Evolutionary conservation across 805 yeast species (phyloP).

Genomic region (Candida nonsorbophila): DNA sequence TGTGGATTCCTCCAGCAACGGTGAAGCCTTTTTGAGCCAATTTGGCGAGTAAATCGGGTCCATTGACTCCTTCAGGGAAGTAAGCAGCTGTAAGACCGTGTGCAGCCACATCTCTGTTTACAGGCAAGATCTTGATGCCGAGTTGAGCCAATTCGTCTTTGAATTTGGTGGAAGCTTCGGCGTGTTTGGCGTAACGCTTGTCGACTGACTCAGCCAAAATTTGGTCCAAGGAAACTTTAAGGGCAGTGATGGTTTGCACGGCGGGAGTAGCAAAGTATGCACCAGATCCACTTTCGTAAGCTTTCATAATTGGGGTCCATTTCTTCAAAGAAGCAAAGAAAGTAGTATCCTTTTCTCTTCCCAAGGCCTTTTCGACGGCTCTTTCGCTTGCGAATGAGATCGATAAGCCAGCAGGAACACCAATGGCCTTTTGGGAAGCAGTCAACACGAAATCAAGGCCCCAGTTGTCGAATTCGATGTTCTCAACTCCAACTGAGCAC

Average conservation of each 20-base stretch:
- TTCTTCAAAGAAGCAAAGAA: constrained; percentile 69
- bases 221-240: constrained; percentile 70
- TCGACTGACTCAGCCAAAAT: constrained; percentile 54
- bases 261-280: constrained; percentile 98
- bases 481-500: constrained; percentile 89
- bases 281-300: constrained; percentile 72
- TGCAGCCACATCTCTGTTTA: constrained; percentile 57
- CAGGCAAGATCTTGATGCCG: constrained; percentile 70
- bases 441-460: constrained; percentile 82
- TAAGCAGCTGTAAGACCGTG: constrained; percentile 84
- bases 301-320: constrained; percentile 87
- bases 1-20: constrained; percentile 88
- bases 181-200: constrained; percentile 60
- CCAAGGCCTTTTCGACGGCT: constrained; percentile 59
- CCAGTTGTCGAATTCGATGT: constrained; percentile 82
- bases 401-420: constrained; percentile 90
- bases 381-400: constrained; percentile 71
- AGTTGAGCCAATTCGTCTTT: constrained; percentile 51
- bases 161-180: constrained; percentile 56
- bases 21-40: constrained; percentile 66
- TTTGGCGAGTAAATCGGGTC: constrained; percentile 56
- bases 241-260: constrained; percentile 77
- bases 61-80: constrained; percentile 70
- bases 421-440: constrained; percentile 94
- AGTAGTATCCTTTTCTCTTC: constrained; percentile 42